A percentile compares a stretch with the other conserved stretches of the same genome.
Conservation (phyloP, 2,329 filamentous ascomycete genomes). For the Parafenestella ontariensis region DNA sequence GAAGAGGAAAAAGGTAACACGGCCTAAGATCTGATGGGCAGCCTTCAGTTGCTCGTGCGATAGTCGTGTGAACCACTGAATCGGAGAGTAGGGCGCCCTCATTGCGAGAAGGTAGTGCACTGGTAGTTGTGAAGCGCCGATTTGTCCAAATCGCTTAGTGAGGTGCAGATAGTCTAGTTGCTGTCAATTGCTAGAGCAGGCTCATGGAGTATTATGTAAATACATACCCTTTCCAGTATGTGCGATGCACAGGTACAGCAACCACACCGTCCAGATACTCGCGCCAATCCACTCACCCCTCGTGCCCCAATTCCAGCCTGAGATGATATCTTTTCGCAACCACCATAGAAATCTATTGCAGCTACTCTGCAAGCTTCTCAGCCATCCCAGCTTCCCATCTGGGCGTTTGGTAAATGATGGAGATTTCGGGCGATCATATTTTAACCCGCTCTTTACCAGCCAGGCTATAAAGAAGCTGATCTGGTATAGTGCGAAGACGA, state of each 20-base stretch:
- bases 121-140: conserved; percentile 65
- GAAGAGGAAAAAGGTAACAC: conserved; percentile 60
- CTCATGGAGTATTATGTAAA: not conserved
- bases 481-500: conserved; percentile 54
- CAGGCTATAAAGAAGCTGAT: conserved; percentile 47
- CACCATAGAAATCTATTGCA: conserved; percentile 50
- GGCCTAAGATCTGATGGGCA: conserved; percentile 65
- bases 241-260: conserved; percentile 58
- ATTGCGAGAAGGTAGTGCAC: conserved; percentile 65
- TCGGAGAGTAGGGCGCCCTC: conserved; percentile 58
- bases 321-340: conserved; percentile 54
- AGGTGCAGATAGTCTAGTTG: conserved; percentile 66
- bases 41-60: conserved; percentile 64
- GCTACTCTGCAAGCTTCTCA: conserved; percentile 26
- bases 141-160: conserved; percentile 67
- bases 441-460: conserved; percentile 34
- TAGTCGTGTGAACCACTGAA: conserved; percentile 60
- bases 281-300: conserved; percentile 59
- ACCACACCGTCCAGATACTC: conserved; percentile 59
- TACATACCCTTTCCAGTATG: conserved; percentile 62
- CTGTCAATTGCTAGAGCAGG: not conserved
- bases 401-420: conserved; percentile 49
- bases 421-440: conserved; percentile 49
- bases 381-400: conserved; percentile 31
- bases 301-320: conserved; percentile 58